Evolutionary conservation across 352 stramenopile species (phyloP).

Genomic region (Phytophthora kernoviae): DNA sequence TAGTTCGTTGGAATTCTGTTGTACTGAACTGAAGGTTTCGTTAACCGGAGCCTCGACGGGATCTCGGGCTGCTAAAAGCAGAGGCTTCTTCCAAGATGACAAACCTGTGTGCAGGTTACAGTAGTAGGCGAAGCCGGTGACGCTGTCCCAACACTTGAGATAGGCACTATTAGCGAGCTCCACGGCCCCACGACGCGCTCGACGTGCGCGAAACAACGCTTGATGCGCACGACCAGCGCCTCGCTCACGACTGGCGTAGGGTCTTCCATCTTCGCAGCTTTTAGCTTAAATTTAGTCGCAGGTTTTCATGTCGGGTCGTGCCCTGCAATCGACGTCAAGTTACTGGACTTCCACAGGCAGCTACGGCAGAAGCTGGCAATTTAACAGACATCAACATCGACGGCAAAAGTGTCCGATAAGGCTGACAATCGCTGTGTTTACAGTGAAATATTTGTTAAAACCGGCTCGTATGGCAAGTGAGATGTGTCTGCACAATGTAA

Average conservation of each 20-base stretch:
- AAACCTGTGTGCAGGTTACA: conserved; percentile 50
- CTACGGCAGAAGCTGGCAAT: no score
- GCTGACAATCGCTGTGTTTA: no score
- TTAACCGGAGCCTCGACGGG: conserved; percentile 1
- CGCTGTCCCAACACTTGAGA: conserved; percentile 51
- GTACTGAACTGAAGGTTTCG: neutral
- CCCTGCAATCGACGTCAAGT: no score
- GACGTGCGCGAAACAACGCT: conserved; percentile 34
- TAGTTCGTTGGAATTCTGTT: neutral
- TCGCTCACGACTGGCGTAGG: conserved; percentile 7
- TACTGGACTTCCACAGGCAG: no score
- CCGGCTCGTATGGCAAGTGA: no score
- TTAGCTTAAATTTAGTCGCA: neutral
- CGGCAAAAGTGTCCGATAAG: no score
- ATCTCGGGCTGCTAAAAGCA: conserved; percentile 39
- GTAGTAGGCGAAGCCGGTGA: conserved; percentile 51
- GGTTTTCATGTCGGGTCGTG: no score
- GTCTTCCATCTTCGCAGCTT: conserved; percentile 1
- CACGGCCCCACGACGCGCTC: conserved; percentile 31
- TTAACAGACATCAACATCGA: no score
- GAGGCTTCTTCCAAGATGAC: conserved; percentile 52
- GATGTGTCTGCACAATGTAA: no score
- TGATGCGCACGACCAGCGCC: conserved; percentile 40
- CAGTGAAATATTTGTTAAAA: no score
- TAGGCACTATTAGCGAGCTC: conserved; percentile 41